These are phyloP conservation scores for Saccharomyces hybrid DNA, from an alignment of 1,139 yeast species.

Conservation along the genomic window DNA sequence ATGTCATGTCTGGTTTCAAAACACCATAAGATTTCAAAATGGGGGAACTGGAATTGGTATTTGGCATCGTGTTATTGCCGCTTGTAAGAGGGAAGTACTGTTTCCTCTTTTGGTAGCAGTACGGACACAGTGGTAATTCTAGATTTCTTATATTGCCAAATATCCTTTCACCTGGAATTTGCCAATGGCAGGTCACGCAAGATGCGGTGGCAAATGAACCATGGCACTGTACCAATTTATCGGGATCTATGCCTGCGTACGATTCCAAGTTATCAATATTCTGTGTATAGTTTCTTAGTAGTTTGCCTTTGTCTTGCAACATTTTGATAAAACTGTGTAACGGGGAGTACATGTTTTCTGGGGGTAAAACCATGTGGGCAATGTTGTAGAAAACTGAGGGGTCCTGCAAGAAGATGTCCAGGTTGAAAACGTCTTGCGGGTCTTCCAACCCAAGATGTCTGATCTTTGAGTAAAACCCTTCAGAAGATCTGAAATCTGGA, in stretches of 20 bases:
- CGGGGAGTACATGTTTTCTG: slow-evolving; percentile 66
- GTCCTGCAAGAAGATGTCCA: slow-evolving; percentile 63
- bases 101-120: slow-evolving; percentile 46
- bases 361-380: slow-evolving; percentile 83
- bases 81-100: slow-evolving; percentile 26
- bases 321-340: slow-evolving; percentile 75
- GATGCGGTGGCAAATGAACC: slow-evolving; percentile 92
- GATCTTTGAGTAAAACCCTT: slow-evolving; percentile 76
- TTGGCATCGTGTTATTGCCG: neutral
- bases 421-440: slow-evolving; percentile 91
- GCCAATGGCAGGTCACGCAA: slow-evolving; percentile 69
- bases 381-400: slow-evolving; percentile 80
- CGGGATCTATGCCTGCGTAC: slow-evolving; percentile 66
- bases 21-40: slow-evolving; percentile 55
- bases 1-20: slow-evolving; percentile 90
- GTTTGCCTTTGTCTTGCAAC: slow-evolving; percentile 68
- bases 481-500: slow-evolving; percentile 87
- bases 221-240: slow-evolving; percentile 83
- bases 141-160: slow-evolving; percentile 53
- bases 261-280: slow-evolving; percentile 89
- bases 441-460: slow-evolving; percentile 67
- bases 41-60: neutral
- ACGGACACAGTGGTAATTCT: slow-evolving; percentile 66
- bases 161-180: slow-evolving; percentile 60
- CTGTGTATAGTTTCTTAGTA: slow-evolving; percentile 85